Percentiles rank a stretch among this genome's conserved stretches.
These are phyloP conservation scores for Sphaerulina musiva DNA, from an alignment of 2,329 filamentous ascomycete species.

Conservation along the genomic window DNA sequence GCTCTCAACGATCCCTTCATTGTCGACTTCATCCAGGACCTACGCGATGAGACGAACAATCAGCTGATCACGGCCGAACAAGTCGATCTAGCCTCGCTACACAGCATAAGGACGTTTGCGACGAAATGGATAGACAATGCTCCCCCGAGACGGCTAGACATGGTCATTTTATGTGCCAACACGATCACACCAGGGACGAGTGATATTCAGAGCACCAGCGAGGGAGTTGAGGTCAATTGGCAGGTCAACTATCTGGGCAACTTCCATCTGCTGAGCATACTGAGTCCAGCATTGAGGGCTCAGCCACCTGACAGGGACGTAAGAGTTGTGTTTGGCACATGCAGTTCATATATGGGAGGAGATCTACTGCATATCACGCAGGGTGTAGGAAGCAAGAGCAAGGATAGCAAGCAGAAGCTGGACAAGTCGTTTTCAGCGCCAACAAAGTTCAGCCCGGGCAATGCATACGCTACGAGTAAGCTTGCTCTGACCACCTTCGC, in stretches of 20 bases:
- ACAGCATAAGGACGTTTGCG: conserved; percentile 86
- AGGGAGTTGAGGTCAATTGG: conserved; percentile 85
- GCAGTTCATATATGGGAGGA: conserved; percentile 77
- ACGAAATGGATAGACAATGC: conserved; percentile 98
- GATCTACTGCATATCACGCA: conserved; percentile 55
- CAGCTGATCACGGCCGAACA: conserved; percentile 91
- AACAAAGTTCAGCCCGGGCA: conserved; percentile 39
- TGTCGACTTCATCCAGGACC: conserved; percentile 83
- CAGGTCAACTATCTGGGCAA: conserved; percentile 93
- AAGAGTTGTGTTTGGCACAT: conserved; percentile 77
- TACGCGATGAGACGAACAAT: conserved; percentile 70
- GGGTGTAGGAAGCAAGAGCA: conserved; percentile 26
- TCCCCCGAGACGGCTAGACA: conserved; percentile 80
- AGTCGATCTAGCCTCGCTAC: conserved; percentile 79
- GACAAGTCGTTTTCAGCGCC: conserved; percentile 14
- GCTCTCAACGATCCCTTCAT: conserved; percentile 79
- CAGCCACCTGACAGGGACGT: conserved; percentile 94
- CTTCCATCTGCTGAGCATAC: conserved; percentile 86
- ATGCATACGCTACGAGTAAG: conserved; percentile 46
- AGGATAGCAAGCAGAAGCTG: conserved; percentile 37
- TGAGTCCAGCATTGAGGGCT: conserved; percentile 80
- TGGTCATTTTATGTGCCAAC: conserved; percentile 81
- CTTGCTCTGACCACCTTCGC: conserved; percentile 86
- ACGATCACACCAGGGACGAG: conserved; percentile 64
- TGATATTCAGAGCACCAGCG: conserved; percentile 50